A percentile compares a stretch with the other conserved stretches of the same genome.
Conservation (phyloP, 2,329 filamentous ascomycete species). For the Colletotrichum chlorophyti region DNA sequence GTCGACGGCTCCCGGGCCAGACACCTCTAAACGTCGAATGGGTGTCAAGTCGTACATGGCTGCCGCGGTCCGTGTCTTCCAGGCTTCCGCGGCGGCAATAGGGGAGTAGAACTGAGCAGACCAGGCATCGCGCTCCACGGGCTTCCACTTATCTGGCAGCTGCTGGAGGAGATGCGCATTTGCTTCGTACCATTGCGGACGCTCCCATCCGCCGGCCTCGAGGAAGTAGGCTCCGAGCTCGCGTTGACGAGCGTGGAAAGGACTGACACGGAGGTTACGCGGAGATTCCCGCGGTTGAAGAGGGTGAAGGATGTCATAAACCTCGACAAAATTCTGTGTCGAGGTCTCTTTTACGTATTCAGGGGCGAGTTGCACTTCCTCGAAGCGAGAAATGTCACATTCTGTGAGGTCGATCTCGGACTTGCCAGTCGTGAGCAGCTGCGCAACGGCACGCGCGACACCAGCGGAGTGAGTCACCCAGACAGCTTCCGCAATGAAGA, state of each 20-base stretch:
- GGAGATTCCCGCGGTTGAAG: slow-evolving; percentile 63
- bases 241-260: slow-evolving; percentile 60
- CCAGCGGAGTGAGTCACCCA: slow-evolving; percentile 73
- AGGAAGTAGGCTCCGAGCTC: slow-evolving; percentile 66
- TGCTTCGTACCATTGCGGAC: slow-evolving; percentile 67
- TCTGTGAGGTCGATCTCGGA: slow-evolving; percentile 64
- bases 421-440: slow-evolving; percentile 62
- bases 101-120: slow-evolving; percentile 63
- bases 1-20: slow-evolving; percentile 61
- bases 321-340: slow-evolving; percentile 67
- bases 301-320: slow-evolving; percentile 70
- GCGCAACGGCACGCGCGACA: slow-evolving; percentile 65
- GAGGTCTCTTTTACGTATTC: slow-evolving; percentile 65
- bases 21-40: slow-evolving; percentile 62
- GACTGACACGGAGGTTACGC: slow-evolving; percentile 63
- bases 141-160: slow-evolving; percentile 60
- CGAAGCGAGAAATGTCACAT: slow-evolving; percentile 66
- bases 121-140: slow-evolving; percentile 64
- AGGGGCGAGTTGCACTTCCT: slow-evolving; percentile 63
- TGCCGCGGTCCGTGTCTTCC: slow-evolving; percentile 68
- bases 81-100: slow-evolving; percentile 65
- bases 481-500: slow-evolving; percentile 70
- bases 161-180: slow-evolving; percentile 58
- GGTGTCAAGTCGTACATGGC: slow-evolving; percentile 70
- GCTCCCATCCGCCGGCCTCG: slow-evolving; percentile 66